These are phyloP conservation scores for Cymbopogon citratus DNA, from an alignment of 176 grass and related monocot genomes.

Conservation along the genomic window DNA sequence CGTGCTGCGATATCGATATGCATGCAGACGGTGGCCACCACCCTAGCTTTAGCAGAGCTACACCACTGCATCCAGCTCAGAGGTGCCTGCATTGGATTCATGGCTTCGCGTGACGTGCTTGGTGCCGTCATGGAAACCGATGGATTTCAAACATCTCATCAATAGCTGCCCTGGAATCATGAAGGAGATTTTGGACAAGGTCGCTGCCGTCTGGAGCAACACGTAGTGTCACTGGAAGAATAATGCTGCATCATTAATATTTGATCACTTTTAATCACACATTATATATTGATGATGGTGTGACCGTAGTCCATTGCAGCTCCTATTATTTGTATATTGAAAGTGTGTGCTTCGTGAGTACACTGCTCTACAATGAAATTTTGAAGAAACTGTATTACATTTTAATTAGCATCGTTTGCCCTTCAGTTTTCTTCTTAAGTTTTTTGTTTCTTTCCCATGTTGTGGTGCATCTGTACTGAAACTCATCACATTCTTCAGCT, in stretches of 20 bases:
- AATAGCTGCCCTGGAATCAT: constrained; percentile 19
- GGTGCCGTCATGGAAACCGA: neutral
- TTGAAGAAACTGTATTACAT: neutral
- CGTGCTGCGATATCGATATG: neutral
- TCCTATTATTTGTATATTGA: neutral
- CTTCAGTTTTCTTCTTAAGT: neutral
- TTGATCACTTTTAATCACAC: neutral
- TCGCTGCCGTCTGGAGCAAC: neutral
- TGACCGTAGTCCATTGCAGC: neutral
- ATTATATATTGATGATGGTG: neutral
- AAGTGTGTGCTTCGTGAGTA: neutral
- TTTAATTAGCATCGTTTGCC: neutral
- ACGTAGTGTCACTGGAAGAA: neutral
- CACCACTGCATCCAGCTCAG: neutral
- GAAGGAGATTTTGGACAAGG: constrained; percentile 9
- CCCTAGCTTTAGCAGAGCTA: constrained; percentile 23
- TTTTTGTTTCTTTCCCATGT: neutral
- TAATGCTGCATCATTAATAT: no score
- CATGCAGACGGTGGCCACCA: neutral
- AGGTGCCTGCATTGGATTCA: constrained; percentile 4
- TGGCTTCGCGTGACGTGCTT: neutral
- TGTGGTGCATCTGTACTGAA: neutral
- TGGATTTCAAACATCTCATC: constrained; percentile 15
- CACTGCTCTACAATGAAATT: neutral
- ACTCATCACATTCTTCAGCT: neutral